Base-by-base conservation (phyloP, 257 asterid species). In the Prunella vulgaris region DNA sequence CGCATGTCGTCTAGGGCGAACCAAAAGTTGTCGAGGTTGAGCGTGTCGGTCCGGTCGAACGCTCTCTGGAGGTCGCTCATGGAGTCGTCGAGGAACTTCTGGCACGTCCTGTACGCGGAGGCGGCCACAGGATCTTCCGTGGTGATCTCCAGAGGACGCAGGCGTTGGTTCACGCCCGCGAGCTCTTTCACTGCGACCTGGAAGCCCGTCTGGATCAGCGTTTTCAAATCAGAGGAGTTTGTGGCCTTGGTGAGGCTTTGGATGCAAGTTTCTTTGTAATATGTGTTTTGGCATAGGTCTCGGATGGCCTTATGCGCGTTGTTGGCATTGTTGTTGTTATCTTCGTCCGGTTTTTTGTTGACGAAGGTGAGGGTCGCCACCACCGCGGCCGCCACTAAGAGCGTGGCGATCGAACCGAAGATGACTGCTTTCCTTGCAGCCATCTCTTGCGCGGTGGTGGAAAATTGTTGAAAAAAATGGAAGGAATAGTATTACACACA, bases 251-350 rank as follows among this genome's bases (percentile, higher is more conserved):
- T n/a, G 52, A 83, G 85, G 76, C 68, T 74, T 12, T 20, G 27
- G 7, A 76, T 28, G 60, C 88, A 83, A 0, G 80, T 83, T 48
- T 83, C 30, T 3, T 76, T 60, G 72, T 83, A 83, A 12, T 66
- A 63, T 0, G 88, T 80, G 52, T 25, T 71, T 12, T 21, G 69
- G 14, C 85, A 83, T 33, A 80, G 76, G 24, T 58, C 64, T 21
- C 37, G 58, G 28, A 75, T 69, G 52, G 78, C 77, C 46, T 65
- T 71, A 0, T 51, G 54, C 3, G 70, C 25, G 5, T 52, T 13
- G 52, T 62, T 54, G 18, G 32, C 5, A 13, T 15, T 5, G 3
- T 58, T 52, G 20, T 32, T 7, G 33, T 53, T n/a, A 0, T 54
- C 3, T 10, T 54, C 13, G 25, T 17, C 21, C 0, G 9, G 7